A percentile compares a stretch with the other conserved stretches of the same genome.
Evolutionary conservation across 768 basidiomycete species (phyloP).

Genomic region (Russula virescens): DNA sequence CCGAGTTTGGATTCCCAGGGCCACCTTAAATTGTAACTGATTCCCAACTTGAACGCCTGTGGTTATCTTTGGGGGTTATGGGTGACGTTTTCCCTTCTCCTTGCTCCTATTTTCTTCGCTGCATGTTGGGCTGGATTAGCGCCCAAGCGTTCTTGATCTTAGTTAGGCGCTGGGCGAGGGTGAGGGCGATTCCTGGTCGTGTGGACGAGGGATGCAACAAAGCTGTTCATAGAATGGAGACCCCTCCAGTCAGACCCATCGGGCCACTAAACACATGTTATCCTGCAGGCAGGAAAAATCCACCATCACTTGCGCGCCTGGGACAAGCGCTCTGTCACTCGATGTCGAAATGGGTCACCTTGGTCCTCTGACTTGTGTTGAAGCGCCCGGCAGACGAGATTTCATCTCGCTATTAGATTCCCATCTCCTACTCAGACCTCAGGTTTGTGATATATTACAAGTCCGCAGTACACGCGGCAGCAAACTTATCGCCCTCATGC

Average conservation of each 20-base stretch:
- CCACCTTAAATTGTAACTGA: conserved; percentile 7
- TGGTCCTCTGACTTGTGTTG: conserved; percentile 1
- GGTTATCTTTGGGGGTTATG: background rate
- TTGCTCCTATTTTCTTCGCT: background rate
- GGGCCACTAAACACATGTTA: conserved; percentile 13
- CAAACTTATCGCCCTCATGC: background rate
- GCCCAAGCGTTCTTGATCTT: conserved; percentile 6
- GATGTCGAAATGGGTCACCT: background rate
- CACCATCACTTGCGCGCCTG: background rate
- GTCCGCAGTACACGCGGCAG: background rate
- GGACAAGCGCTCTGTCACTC: background rate
- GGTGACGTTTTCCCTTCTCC: background rate
- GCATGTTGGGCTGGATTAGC: background rate
- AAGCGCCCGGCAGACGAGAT: background rate
- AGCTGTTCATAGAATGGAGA: background rate
- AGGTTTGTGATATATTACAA: background rate
- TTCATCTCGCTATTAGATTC: background rate
- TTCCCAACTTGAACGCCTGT: background rate
- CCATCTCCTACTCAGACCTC: background rate
- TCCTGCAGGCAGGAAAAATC: conserved; percentile 13
- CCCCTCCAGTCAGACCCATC: background rate
- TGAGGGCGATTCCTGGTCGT: background rate
- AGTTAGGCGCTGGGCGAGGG: background rate
- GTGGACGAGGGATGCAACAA: background rate
- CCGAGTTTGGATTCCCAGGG: background rate